These are phyloP conservation scores for Stagonosporopsis vannaccii DNA, from an alignment of 2,329 filamentous ascomycete species.

Conservation along the genomic window DNA sequence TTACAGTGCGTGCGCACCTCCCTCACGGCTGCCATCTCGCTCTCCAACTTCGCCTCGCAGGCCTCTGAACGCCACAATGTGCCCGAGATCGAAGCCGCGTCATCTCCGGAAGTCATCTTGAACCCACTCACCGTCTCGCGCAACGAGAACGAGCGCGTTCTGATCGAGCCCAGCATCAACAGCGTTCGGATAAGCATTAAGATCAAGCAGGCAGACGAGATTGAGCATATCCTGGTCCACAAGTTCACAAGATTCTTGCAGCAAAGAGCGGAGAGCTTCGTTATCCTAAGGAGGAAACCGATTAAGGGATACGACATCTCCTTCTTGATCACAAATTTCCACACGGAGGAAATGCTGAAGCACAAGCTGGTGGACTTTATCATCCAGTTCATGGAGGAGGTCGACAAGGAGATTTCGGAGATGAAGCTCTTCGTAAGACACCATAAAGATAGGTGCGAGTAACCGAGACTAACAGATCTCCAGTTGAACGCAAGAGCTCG, in stretches of 20 bases:
- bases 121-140: slow-evolving; percentile 89
- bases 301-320: slow-evolving; percentile 99
- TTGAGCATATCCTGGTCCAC: slow-evolving; percentile 96
- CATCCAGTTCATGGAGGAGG: slow-evolving; percentile 99
- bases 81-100: slow-evolving; percentile 92
- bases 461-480: slow-evolving; percentile 37
- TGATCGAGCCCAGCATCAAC: slow-evolving; percentile 97
- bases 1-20: slow-evolving; percentile 95
- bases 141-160: slow-evolving; percentile 95
- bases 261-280: slow-evolving; percentile 95
- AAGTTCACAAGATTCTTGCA: slow-evolving; percentile 98
- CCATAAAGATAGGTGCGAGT: background rate
- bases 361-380: slow-evolving; percentile 99
- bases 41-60: slow-evolving; percentile 98
- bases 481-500: slow-evolving; percentile 95
- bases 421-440: slow-evolving; percentile 97
- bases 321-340: slow-evolving; percentile 98
- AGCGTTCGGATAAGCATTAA: slow-evolving; percentile 96
- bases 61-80: slow-evolving; percentile 97
- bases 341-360: slow-evolving; percentile 98
- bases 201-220: slow-evolving; percentile 99
- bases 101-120: slow-evolving; percentile 90
- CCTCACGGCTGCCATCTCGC: slow-evolving; percentile 88
- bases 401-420: slow-evolving; percentile 99
- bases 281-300: slow-evolving; percentile 92